Evolutionary conservation across 371 early-diverging fungal genomes (phyloP), one percentile per base, ranked within the genome.

Genomic region (Rhizopus microsporus): DNA sequence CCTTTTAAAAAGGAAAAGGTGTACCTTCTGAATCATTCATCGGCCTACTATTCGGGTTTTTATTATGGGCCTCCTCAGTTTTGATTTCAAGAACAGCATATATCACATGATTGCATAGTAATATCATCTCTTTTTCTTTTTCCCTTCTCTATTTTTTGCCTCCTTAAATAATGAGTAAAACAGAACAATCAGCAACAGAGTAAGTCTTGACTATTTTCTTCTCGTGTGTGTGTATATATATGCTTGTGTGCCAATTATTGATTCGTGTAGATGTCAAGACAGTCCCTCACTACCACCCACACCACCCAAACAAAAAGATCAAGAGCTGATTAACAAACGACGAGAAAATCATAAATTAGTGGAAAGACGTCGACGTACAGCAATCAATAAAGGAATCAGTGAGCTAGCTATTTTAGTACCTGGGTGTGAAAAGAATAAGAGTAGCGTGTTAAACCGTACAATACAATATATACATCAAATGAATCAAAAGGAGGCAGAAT

Each of bases 341-440:
- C 82, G 90, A 4, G 91, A 93, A 55, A 94, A 87, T 67, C 98
- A 96, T 75, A 96, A 95, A 75, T 88, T 93, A 56, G 94, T 97
- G 5, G 98, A 97, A 68, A 82, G 94, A 38, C 83, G 93, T 45
- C 88, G 98, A 45, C 88, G 98, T 39, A 96, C 96, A 64, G 88
- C 88, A 3, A 97, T 97, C 70, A 95, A 94, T 59, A 85, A 86
- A 4, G 94, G 94, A 0, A 96, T 97, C 60, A 88, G 85, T 54
- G 90, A 88, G n/a, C 62, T 97, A 29, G 89, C 92, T 3, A 77
- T 82, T 45, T 74, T 94, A 13, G 82, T 97, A 7, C 97, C 97
- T 6, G 91, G 89, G 9, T 81, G 83, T 37, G 95, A 94, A 59
- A 93, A 89, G 74, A 93, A 95, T 73, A 95, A 95, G 74, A 93